Evolutionary conservation across 768 basidiomycete genomes (phyloP).

Genomic region (Rhizopogon rudus): DNA sequence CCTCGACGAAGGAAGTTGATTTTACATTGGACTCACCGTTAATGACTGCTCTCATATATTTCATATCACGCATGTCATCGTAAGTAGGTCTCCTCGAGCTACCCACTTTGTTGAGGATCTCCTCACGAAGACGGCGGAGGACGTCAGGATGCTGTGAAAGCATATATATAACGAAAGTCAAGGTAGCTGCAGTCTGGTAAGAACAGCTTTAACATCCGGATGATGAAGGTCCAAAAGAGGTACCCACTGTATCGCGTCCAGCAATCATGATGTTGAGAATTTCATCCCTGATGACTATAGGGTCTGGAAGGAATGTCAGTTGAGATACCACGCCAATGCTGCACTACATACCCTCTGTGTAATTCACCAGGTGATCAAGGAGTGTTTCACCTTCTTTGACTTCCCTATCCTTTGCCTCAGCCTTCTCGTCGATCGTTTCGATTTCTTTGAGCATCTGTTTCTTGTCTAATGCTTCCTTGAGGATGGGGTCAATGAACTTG

Average conservation of each 20-base stretch:
- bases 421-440: constrained; percentile 6
- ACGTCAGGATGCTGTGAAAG: constrained; percentile 24
- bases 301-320: constrained; percentile 17
- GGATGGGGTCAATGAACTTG: constrained; percentile 44
- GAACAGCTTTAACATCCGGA: background rate
- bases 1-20: background rate
- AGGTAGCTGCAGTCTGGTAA: constrained; percentile 23
- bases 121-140: constrained; percentile 24
- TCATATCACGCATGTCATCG: constrained; percentile 32
- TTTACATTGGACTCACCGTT: constrained; percentile 16
- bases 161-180: constrained; percentile 26
- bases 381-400: constrained; percentile 39
- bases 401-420: constrained; percentile 16
- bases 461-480: constrained; percentile 37
- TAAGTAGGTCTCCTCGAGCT: constrained; percentile 22
- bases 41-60: constrained; percentile 35
- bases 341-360: constrained; percentile 41
- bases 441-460: constrained; percentile 16
- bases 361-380: constrained; percentile 49
- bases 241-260: constrained; percentile 28
- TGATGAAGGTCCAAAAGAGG: background rate
- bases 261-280: constrained; percentile 34
- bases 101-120: constrained; percentile 25
- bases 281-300: constrained; percentile 28
- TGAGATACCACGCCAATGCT: background rate